Evolutionary conservation across 805 yeast genomes (phyloP), one percentile per base, ranked within the genome.

Genomic region (Kodamaea fukazawae): DNA sequence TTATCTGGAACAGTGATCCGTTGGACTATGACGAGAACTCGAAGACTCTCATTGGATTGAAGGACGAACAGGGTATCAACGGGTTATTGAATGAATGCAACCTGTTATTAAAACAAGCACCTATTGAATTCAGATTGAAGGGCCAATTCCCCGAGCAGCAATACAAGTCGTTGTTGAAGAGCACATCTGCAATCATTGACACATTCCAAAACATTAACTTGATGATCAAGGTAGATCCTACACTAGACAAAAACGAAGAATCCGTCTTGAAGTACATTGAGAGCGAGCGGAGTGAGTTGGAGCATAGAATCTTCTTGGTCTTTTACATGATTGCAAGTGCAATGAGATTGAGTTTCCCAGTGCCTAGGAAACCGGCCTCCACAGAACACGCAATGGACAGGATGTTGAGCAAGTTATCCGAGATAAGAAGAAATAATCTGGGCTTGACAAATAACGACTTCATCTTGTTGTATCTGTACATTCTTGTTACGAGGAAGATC

Each of bases 271-370:
- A 70, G 29, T 74, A 69, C 49, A 75, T 82, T 13, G 66, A 60
- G 27, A 57, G 68, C 3, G 91, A 84, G 55, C 64, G 90, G 43
- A 69, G 63, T 9, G 95, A 87, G 53, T 64, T 87, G 13, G 85
- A 83, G 52, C 81, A 81, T 46, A 61, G 91, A 13, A 75, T 86
- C 2, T 86, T 86, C 47, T 63, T 86, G 43, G 78, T 83, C 5
- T 86, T 86, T 55, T 87, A 87, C 63, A 81, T 81, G 83, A 63
- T 83, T 11, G 80, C 95, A 2, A 79, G 91, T 8, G 84, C 95
- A 0, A 68, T 86, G 65, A 74, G 78, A 31, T 63, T 86, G 7
- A 88, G 89, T 2, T 78, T 85, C 41, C 95, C 95, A 2, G 55
- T 86, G 16, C 95, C 95, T 0, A 76, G 74, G 16, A 81, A 80